Base-by-base conservation (phyloP, 305 asterid genomes). In the Lippia alba region DNA sequence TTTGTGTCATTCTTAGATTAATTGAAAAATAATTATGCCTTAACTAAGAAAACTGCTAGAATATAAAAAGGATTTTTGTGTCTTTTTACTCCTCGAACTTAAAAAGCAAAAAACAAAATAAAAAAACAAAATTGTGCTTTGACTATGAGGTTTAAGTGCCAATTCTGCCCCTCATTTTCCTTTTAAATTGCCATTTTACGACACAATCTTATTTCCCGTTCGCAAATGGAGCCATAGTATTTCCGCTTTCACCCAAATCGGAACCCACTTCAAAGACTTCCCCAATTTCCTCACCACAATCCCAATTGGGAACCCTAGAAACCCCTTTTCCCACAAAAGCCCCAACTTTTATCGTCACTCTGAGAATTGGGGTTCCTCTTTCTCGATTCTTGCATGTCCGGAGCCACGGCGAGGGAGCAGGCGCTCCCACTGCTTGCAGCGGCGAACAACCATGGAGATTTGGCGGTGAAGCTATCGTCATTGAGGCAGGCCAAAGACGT, bases 401-500 rank as follows among this genome's bases (percentile, higher is more conserved):
- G 83, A 41, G 81, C 68, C 40, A 79, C 80, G 74, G 78, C 82
- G 78, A 80, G 90, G 86, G 97, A 91, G 88, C 94, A 87, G 79
- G 97, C 93, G 70, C 86, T 93, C 59, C 74, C 95, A 69, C 87
- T 91, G 60, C 89, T 94, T 18, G 96, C 97, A 63, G 91, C 97
- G 69, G 96, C 89, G 76, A 91, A 94, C 74, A 91, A 94, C 82
- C 92, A 91, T 55, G 98, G 94, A 14, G 97, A 94, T 81, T 86
- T 94, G 86, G 86, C 91, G 24, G 96, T 94, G 18, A 94, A 94
- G 85, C 62, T 91, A 4, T 87, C 97, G 66, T 89, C 99, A 55
- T 72, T 94, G 83, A 90, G 83, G 86, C 98, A 90, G 86, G 91
- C 80, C 19, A 94, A 86, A 67, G 98, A 88, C 73, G 82, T 90